A percentile compares a stretch with the other conserved stretches of the same genome.
These are phyloP conservation scores for Aspergillus sclerotiicarbonarius DNA, from an alignment of 495 filamentous ascomycete genomes.

Conservation along the genomic window DNA sequence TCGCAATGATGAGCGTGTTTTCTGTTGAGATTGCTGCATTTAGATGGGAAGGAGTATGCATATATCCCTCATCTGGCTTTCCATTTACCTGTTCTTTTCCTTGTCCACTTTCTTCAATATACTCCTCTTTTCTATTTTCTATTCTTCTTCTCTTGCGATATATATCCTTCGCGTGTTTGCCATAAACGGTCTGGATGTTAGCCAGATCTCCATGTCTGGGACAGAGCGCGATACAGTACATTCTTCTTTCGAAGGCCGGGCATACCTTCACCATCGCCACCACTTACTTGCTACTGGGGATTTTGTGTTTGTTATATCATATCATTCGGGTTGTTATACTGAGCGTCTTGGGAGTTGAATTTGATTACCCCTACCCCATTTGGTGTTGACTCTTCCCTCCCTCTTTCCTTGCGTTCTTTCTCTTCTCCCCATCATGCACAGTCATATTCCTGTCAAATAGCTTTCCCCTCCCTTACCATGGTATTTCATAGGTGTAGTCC, in stretches of 20 bases:
- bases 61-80: conserved; percentile 28
- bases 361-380: not conserved
- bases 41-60: conserved; percentile 43
- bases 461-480: conserved; percentile 7
- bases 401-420: conserved; percentile 11
- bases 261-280: not conserved
- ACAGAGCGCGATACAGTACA: conserved; percentile 1
- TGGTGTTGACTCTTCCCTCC: conserved; percentile 8
- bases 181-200: conserved; percentile 6
- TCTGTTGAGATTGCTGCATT: conserved; percentile 36
- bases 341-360: conserved; percentile 10
- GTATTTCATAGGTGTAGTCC: not conserved
- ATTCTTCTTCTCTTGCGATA: conserved; percentile 11
- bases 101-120: conserved; percentile 14
- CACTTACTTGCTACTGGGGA: conserved; percentile 4
- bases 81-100: conserved; percentile 8
- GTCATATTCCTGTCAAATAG: conserved; percentile 14
- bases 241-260: not conserved
- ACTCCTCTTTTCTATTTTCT: conserved; percentile 6
- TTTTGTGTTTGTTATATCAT: conserved; percentile 10
- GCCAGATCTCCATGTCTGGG: conserved; percentile 1
- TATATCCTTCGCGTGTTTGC: conserved; percentile 12
- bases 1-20: conserved; percentile 39
- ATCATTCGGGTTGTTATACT: conserved; percentile 12
- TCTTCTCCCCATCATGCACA: not conserved